Evolutionary conservation across 2,329 filamentous ascomycete genomes (phyloP), one percentile per base, ranked within the genome.

Genomic region (Cladosporium sp.): DNA sequence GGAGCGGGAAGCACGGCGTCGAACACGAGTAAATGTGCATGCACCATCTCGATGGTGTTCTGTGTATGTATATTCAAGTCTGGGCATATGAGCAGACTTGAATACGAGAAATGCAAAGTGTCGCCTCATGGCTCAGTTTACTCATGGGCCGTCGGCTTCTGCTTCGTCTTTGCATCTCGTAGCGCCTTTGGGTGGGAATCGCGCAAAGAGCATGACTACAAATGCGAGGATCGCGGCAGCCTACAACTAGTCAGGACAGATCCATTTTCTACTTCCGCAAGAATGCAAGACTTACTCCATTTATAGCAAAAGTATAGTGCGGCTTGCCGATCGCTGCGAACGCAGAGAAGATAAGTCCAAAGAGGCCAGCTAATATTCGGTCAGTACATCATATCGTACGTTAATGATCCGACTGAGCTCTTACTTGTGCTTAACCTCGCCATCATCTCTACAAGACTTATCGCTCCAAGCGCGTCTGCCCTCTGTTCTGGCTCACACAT

Each of bases 371-470:
- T 55, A 37, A 37, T 10, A 22, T 12, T 17, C 70, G 8, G 52
- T 55, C 40, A 55, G 52, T 19, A 4, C 24, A 42, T 3, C 28
- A 10, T 4, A 9, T 32, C 28, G 28, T 32, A 9, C 28, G 12
- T n/a, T 7, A 32, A 3, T 19, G 36, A 39, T 39, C 2, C 12
- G 8, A 15, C 6, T n/a, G 17, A n/a, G 13, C 15, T 10, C 66
- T 47, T 32, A 55, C 52, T 69, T 0, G 85, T 90, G 0, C 80
- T 75, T 1, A 90, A 71, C 22, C 81, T 76, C 0, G 86, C 87
- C 32, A 88, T 79, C 61, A 88, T 89, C 66, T 90, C 87, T 0
- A 90, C 82, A 0, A 90, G 73, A 0, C 85, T 88, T 12, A 90
- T 84, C 0, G 84, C 86, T 37, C 85, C 84, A 3, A 90, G 73